Conservation (phyloP, 140 eudicot genomes). For the Erigeron philadelphicus region DNA sequence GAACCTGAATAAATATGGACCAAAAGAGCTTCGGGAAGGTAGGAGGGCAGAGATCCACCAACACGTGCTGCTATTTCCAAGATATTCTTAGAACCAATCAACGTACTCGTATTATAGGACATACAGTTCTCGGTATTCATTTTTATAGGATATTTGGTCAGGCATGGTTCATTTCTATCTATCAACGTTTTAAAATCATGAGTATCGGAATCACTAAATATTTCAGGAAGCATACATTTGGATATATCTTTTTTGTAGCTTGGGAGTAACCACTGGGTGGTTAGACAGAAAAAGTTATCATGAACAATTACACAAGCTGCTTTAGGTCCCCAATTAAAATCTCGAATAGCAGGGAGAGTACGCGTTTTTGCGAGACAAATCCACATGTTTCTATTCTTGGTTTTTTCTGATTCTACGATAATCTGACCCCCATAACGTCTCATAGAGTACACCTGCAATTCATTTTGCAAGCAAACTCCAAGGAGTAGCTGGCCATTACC, state of each 20-base stretch:
- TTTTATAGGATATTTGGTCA: conserved; percentile 27
- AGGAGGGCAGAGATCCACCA: conserved; percentile 66
- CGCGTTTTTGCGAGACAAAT: conserved; percentile 56
- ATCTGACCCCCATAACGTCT: conserved; percentile 45
- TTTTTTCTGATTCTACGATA: conserved; percentile 30
- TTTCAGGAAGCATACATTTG: conserved; percentile 24
- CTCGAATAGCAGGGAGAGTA: conserved; percentile 41
- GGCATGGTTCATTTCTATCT: conserved; percentile 24
- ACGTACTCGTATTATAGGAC: conserved; percentile 23
- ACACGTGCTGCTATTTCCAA: conserved; percentile 49
- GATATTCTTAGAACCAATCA: conserved; percentile 40
- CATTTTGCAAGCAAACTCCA: conserved; percentile 70
- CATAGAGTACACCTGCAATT: conserved; percentile 57
- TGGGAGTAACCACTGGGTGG: conserved; percentile 47
- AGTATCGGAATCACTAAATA: conserved; percentile 34
- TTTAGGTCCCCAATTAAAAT: conserved; percentile 77
- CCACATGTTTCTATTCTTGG: conserved; percentile 53
- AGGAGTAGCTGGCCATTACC: conserved; percentile 67
- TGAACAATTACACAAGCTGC: conserved; percentile 59
- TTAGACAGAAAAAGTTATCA: conserved; percentile 55
- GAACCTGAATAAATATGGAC: conserved; percentile 73
- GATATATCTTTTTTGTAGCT: conserved; percentile 27
- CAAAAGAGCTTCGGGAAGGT: conserved; percentile 77
- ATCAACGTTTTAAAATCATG: conserved; percentile 28
- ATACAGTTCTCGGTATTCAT: conserved; percentile 34